Conservation (phyloP, 2,329 filamentous ascomycete species). For the Trichoderma pleuroti region DNA sequence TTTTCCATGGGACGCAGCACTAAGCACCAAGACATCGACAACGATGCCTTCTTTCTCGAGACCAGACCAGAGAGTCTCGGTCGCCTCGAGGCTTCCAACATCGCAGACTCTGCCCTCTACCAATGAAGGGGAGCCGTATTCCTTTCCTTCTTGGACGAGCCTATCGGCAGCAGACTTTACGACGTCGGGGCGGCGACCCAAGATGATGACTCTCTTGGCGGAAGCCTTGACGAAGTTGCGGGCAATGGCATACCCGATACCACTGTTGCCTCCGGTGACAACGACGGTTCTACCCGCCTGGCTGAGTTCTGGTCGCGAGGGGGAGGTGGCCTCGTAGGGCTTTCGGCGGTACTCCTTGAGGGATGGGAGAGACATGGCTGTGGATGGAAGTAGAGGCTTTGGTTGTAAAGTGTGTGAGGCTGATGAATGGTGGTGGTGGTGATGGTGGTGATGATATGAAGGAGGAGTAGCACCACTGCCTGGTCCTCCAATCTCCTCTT, state of each 20-base stretch:
- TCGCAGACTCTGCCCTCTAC: slow-evolving; percentile 26
- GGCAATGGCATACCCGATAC: slow-evolving; percentile 63
- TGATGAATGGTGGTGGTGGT: background rate
- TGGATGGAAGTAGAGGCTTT: background rate
- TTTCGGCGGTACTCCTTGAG: slow-evolving; percentile 27
- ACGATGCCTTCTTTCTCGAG: slow-evolving; percentile 23
- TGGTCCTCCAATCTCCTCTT: background rate
- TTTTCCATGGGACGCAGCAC: slow-evolving; percentile 23
- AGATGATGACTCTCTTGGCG: slow-evolving; percentile 37
- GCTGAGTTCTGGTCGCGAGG: slow-evolving; percentile 36
- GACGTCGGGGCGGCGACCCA: slow-evolving; percentile 34
- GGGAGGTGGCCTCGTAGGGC: slow-evolving; percentile 38
- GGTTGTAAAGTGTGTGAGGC: background rate
- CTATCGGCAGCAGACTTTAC: background rate
- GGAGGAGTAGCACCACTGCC: fast-evolving
- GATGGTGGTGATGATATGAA: background rate
- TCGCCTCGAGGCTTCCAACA: slow-evolving; percentile 24
- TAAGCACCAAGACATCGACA: slow-evolving; percentile 32
- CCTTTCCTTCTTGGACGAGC: slow-evolving; percentile 25
- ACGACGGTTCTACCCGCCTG: slow-evolving; percentile 52
- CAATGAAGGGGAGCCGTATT: slow-evolving; percentile 20
- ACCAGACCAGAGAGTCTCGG: slow-evolving; percentile 30
- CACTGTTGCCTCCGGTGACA: slow-evolving; percentile 61
- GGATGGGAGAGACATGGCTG: slow-evolving; percentile 2
- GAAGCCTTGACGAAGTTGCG: slow-evolving; percentile 47